A percentile compares a stretch with the other conserved stretches of the same genome.
These are phyloP conservation scores for Parmelia sp. DNA, from an alignment of 495 filamentous ascomycete species.

Conservation along the genomic window DNA sequence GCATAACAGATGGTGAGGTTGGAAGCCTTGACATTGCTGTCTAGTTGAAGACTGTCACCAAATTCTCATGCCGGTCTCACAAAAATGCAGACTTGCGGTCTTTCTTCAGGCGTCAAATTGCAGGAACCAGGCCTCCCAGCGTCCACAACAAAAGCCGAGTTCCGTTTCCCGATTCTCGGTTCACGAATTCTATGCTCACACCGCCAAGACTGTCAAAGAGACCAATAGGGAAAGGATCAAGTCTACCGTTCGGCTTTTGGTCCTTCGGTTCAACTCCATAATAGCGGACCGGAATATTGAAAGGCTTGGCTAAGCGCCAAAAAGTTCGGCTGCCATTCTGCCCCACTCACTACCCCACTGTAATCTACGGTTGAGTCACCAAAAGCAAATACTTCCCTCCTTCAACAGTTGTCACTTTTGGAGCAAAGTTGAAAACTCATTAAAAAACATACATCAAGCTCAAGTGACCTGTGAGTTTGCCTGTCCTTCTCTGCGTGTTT, in stretches of 20 bases:
- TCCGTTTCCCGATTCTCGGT: too few species aligned
- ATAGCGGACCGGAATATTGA: not conserved
- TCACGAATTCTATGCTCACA: too few species aligned
- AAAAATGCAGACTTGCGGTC: not conserved
- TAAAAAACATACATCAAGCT: not conserved
- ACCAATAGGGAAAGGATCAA: too few species aligned
- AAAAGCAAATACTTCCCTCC: not conserved
- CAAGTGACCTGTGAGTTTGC: too few species aligned
- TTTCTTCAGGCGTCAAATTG: not conserved
- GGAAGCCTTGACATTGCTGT: too few species aligned
- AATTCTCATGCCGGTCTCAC: too few species aligned
- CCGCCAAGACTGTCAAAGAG: too few species aligned
- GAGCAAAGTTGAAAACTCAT: not conserved
- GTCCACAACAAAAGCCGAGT: not conserved
- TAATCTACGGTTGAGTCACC: not conserved
- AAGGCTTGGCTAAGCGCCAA: too few species aligned
- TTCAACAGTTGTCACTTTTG: not conserved
- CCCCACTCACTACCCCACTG: conserved; percentile 3
- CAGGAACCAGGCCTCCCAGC: not conserved
- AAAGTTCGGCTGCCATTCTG: not conserved
- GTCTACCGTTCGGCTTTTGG: too few species aligned
- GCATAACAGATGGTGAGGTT: too few species aligned
- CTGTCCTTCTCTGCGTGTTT: not conserved
- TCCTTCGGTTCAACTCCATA: too few species aligned
- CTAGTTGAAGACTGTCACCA: too few species aligned